These are phyloP conservation scores for Emergomyces africanus DNA, from an alignment of 2,329 filamentous ascomycete genomes.

Conservation along the genomic window DNA sequence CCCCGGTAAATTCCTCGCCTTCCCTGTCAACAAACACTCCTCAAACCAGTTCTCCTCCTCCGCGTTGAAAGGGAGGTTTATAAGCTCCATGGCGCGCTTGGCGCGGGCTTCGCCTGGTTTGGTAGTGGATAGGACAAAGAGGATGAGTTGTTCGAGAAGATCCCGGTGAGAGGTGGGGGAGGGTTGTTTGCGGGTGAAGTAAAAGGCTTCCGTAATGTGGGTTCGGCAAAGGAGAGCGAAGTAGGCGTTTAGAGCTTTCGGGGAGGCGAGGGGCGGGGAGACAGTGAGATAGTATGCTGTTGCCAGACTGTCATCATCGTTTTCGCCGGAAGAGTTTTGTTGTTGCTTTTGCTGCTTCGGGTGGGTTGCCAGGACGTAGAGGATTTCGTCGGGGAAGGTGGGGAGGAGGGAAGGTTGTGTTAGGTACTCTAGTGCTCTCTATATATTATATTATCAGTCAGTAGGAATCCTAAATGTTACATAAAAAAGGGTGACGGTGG, in stretches of 20 bases:
- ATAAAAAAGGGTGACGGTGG: not conserved
- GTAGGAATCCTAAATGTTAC: constrained; percentile 6
- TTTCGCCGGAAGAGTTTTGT: not conserved
- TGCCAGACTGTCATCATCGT: constrained; percentile 47
- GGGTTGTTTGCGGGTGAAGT: constrained; percentile 55
- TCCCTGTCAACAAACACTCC: constrained; percentile 51
- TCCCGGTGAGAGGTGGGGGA: constrained; percentile 46
- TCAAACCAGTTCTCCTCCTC: constrained; percentile 65
- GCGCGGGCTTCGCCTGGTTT: constrained; percentile 31
- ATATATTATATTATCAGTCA: constrained; percentile 18
- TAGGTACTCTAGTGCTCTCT: constrained; percentile 60
- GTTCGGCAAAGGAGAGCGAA: constrained; percentile 56
- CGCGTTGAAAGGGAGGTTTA: constrained; percentile 57
- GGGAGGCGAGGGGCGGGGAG: constrained; percentile 56
- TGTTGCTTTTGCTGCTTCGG: constrained; percentile 26
- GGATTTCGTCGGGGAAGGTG: constrained; percentile 73
- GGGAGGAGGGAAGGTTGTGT: constrained; percentile 67
- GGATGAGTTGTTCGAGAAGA: constrained; percentile 55
- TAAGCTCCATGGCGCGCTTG: constrained; percentile 52
- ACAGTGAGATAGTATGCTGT: constrained; percentile 69
- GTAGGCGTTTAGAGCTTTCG: constrained; percentile 50
- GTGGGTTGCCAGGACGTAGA: constrained; percentile 53
- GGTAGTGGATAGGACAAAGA: constrained; percentile 39
- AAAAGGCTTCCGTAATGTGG: constrained; percentile 59
- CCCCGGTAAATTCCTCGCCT: constrained; percentile 50